Base-by-base conservation (phyloP, 768 basidiomycete genomes). In the Cystobasidium onofrii region DNA sequence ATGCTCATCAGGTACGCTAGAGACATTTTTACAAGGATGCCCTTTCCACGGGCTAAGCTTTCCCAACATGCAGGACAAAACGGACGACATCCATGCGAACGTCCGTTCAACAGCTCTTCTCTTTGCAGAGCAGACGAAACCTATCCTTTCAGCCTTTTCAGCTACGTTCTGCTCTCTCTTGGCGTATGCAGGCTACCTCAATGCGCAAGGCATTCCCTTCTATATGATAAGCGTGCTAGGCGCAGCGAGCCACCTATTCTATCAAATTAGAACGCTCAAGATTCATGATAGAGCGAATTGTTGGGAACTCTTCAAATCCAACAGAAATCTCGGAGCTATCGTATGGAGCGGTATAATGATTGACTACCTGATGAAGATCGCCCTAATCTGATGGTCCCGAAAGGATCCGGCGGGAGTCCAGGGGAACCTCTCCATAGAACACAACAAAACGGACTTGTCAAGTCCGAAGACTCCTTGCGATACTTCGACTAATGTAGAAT, bases 21-120 rank as follows among this genome's bases (percentile, higher is more conserved):
- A 55, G 1, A 36, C 41, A 34, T 64, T 18, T 46, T 55, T 63
- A 12, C 23, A 55, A 67, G 15, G 34, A 27, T 4, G 27, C n/a
- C n/a, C n/a, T n/a, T n/a, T n/a, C n/a, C n/a, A 39, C 62, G 18
- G 23, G n/a, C 63, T 50, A 67, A 44, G 39, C 46, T 66, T 31
- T 13, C 33, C 29, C 60, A 46, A 27, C 43, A 3, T 29, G 12
- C 80, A 96, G 90, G 96, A 99, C 82, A 99, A 98, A 83, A 79
- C 75, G 18, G 96, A 99, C 83, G 96, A 99, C 79, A 84, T 90
- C 63, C 83, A 85, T 52, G 91, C 86, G 27, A 92, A 91, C 41
- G 94, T 99, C 80, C 90, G 88, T 74, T 96, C 93, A 15, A 99
- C 93, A 1, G 96, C 96, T 1, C 84, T 98, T 54, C 86, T 97